Conservation (phyloP, 2,329 filamentous ascomycete genomes). For the Sporothrix euskadiensis region DNA sequence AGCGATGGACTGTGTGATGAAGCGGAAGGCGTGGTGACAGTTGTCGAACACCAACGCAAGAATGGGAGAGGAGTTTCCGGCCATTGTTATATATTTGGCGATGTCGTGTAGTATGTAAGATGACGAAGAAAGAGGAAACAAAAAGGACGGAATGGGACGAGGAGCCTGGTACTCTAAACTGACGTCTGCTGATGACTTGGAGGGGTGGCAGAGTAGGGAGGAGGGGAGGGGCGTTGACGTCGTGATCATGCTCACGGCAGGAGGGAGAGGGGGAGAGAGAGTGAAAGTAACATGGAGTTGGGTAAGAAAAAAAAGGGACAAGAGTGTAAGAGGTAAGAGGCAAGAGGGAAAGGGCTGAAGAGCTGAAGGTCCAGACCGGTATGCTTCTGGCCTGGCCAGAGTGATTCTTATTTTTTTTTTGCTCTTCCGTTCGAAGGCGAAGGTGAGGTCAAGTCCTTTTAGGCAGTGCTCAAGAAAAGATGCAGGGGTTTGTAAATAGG, state of each 20-base stretch:
- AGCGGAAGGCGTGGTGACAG: background rate
- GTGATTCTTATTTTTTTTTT: background rate
- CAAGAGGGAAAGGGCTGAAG: background rate
- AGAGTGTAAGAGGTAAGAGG: background rate
- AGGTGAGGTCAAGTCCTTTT: background rate
- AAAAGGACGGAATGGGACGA: background rate
- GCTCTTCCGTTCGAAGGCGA: background rate
- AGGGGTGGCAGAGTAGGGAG: background rate
- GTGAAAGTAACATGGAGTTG: background rate
- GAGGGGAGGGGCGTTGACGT: slow-evolving; percentile 6
- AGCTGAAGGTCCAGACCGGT: background rate
- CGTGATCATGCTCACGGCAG: slow-evolving; percentile 16
- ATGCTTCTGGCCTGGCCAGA: background rate
- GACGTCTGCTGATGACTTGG: slow-evolving; percentile 4
- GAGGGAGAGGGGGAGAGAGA: background rate
- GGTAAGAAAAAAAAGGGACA: background rate
- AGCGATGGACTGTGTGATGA: slow-evolving; percentile 2
- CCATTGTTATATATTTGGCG: slow-evolving; percentile 13
- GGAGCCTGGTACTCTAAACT: background rate
- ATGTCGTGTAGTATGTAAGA: background rate
- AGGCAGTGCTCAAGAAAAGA: background rate
- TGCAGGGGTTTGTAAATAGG: background rate
- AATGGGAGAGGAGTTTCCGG: background rate
- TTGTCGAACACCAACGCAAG: background rate
- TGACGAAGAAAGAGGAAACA: background rate